Evolutionary conservation across 1,284 basidiomycete species (phyloP), one percentile per base, ranked within the genome.

Genomic region (Boletus sp.): DNA sequence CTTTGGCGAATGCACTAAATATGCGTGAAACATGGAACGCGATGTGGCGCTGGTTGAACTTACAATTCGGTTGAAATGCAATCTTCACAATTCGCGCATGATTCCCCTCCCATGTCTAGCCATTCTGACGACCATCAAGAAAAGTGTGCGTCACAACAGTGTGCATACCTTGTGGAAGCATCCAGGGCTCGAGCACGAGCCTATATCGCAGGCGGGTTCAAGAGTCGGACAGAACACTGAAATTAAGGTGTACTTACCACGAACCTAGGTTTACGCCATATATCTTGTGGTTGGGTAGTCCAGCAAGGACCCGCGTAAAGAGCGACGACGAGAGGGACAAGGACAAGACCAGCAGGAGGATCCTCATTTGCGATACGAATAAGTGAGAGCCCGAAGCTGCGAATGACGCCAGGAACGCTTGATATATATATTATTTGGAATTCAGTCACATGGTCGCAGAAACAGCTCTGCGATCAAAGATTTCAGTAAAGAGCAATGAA

Each of bases 181-280:
- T 80, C 78, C 78, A 81, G n/a, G 75, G 39, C 53, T 81, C 78
- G n/a, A 75, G 58, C 1, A 78, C 56, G 16, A 78, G 61, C 77
- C 75, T 76, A 46, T n/a, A 44, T 35, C 22, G 35, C 41, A 16
- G 33, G 14, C 16, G 8, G 3, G n/a, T 27, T 40, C 25, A 32
- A 32, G 10, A 34, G 10, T 19, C 6, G 12, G 23, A 27, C 9
- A 3, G 6, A 9, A 48, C 1, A 19, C 9, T 4, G 22, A 13
- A n/a, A n/a, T n/a, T 7, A 44, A 16, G 16, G 27, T 13, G 42
- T 4, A 36, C 69, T 35, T 55, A 71, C 72, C 75, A 77, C 52
- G 70, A 70, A 23, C 75, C 75, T 27, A 79, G 53, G 55, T 80
- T 79, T 7, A 79, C 77, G 35, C 77, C 77, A 51, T 78, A 76